phyloP scores from a whole-genome alignment of 2,329 filamentous ascomycete species.

The Exophiala dermatitidis region DNA sequence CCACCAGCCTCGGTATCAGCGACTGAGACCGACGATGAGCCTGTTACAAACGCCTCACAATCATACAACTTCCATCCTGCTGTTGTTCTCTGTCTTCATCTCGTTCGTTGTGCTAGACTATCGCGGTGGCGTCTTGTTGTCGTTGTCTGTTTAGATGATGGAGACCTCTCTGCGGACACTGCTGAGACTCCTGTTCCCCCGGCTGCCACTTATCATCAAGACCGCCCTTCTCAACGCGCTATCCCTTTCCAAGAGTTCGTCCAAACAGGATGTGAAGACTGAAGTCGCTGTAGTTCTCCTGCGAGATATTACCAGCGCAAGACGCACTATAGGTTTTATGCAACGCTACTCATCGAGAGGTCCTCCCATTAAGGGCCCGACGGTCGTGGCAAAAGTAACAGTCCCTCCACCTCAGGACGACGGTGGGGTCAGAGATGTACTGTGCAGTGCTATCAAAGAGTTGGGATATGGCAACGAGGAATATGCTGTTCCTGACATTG shows the following conservation, averaged over 20 bases:
- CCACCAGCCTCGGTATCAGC: background rate
- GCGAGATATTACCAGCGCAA: conserved; percentile 53
- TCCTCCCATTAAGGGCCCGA: conserved; percentile 63
- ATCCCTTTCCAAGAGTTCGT: conserved; percentile 59
- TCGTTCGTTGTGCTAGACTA: background rate
- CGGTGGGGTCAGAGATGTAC: conserved; percentile 24
- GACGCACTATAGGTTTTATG: conserved; percentile 50
- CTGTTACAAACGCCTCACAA: too few relatives aligned
- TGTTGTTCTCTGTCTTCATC: too few relatives aligned
- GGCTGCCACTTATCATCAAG: conserved; percentile 39
- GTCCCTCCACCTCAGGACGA: conserved; percentile 51
- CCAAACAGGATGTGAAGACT: conserved; percentile 71
- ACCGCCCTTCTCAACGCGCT: conserved; percentile 44
- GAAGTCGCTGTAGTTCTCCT: conserved; percentile 65
- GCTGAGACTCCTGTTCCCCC: conserved; percentile 34
- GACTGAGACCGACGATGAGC: background rate
- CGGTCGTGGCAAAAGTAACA: conserved; percentile 71
- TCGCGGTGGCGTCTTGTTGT: background rate
- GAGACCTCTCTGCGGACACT: conserved; percentile 30
- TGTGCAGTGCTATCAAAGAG: conserved; percentile 36
- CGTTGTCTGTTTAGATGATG: conserved; percentile 26
- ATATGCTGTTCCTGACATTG: conserved; percentile 33
- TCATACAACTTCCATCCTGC: too few relatives aligned
- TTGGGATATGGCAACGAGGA: conserved; percentile 36
- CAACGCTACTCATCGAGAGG: conserved; percentile 60